phyloP scores from a whole-genome alignment of 345 rosid species.

The Camelina hispida region DNA sequence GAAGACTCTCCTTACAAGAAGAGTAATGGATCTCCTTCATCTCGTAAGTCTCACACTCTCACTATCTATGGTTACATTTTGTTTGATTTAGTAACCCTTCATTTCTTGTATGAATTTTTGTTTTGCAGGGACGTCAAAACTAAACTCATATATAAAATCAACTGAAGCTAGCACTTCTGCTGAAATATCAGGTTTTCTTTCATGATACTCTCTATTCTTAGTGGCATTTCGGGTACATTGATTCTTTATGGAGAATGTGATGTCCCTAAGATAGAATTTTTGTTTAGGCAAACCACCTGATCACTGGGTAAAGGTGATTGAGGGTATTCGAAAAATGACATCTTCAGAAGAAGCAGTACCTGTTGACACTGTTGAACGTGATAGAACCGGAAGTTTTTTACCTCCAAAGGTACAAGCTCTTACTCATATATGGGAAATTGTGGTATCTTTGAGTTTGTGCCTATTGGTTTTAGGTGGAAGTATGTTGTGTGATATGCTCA shows the following conservation, averaged over 20 bases:
- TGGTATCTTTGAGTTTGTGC: conserved; percentile 2
- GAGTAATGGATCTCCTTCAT: conserved; percentile 44
- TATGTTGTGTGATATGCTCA: background rate
- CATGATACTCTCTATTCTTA: background rate
- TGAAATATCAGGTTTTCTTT: conserved; percentile 33
- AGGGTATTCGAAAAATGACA: conserved; percentile 41
- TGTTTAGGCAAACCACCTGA: conserved; percentile 42
- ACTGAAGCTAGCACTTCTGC: conserved; percentile 41
- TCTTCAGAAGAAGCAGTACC: conserved; percentile 38
- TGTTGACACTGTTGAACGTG: conserved; percentile 31
- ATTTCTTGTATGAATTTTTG: conserved; percentile 10
- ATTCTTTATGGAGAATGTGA: conserved; percentile 6
- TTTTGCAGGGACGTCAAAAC: conserved; percentile 53
- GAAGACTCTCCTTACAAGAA: conserved; percentile 71
- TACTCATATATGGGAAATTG: conserved; percentile 1
- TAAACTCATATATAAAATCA: conserved; percentile 26
- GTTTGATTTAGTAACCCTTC: background rate
- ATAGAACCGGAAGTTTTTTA: conserved; percentile 44
- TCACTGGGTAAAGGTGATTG: conserved; percentile 44
- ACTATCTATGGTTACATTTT: background rate
- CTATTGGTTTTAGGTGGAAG: conserved; percentile 9
- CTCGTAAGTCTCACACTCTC: conserved; percentile 46
- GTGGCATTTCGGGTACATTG: conserved; percentile 4
- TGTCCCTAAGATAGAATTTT: conserved; percentile 12
- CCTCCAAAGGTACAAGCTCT: conserved; percentile 45